Percentiles rank a stretch among this genome's conserved stretches.
phyloP scores from a whole-genome alignment of 805 yeast species.

The Candida ovalis region DNA sequence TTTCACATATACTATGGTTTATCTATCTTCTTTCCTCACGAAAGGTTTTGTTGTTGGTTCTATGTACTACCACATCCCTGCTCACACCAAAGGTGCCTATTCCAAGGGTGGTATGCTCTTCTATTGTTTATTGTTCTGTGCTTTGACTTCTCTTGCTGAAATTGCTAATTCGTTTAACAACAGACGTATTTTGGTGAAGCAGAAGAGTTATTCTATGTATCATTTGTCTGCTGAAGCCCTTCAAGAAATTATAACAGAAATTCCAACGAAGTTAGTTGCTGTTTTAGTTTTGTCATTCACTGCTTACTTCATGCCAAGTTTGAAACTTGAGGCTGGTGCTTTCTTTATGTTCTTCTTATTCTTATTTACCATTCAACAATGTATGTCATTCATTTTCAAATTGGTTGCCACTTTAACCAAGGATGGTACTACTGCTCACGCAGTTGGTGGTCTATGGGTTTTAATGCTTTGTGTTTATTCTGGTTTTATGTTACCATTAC shows the following conservation, averaged over 20 bases:
- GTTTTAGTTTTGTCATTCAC: conserved; percentile 44
- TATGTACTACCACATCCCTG: conserved; percentile 49
- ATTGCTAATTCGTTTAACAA: conserved; percentile 56
- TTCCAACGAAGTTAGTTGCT: conserved; percentile 54
- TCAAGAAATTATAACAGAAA: conserved; percentile 56
- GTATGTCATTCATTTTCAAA: conserved; percentile 51
- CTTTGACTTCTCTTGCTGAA: conserved; percentile 60
- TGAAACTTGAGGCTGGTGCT: conserved; percentile 51
- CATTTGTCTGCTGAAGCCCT: conserved; percentile 62
- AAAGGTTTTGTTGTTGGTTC: conserved; percentile 63
- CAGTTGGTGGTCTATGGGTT: conserved; percentile 51
- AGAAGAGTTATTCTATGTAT: conserved; percentile 59
- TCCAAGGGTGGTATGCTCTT: conserved; percentile 61
- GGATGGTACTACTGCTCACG: conserved; percentile 54
- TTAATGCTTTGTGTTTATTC: conserved; percentile 56
- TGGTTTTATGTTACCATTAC: conserved; percentile 42
- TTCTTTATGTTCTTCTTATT: conserved; percentile 48
- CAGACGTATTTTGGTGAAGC: conserved; percentile 61
- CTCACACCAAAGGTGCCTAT: conserved; percentile 52
- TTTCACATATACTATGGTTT: conserved; percentile 51
- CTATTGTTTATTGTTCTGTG: conserved; percentile 57
- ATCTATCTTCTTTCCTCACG: conserved; percentile 49
- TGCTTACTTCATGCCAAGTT: conserved; percentile 49
- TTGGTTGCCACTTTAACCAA: conserved; percentile 49
- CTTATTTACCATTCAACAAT: conserved; percentile 40